These are phyloP conservation scores for Fomes fomentarius DNA, from an alignment of 1,284 basidiomycete species.

Conservation along the genomic window DNA sequence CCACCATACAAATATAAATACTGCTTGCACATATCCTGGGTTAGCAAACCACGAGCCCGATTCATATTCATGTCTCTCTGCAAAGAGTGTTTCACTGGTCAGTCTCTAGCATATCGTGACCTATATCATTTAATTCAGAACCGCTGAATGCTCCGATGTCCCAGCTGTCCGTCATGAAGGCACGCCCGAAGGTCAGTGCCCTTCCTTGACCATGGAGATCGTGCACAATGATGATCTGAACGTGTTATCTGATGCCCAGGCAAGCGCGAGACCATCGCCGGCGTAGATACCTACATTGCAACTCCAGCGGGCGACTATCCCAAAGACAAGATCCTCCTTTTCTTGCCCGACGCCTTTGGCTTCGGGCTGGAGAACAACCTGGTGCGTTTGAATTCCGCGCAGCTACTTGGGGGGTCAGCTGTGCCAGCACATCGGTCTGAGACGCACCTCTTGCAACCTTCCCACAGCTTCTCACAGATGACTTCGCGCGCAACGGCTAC, in stretches of 20 bases:
- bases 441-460: not conserved
- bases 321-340: constrained; percentile 56
- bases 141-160: not conserved
- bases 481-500: constrained; percentile 75
- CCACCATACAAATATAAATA: too few relatives aligned
- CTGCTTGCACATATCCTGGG: too few relatives aligned
- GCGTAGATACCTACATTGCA: constrained; percentile 52
- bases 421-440: not conserved
- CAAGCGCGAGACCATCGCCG: constrained; percentile 45
- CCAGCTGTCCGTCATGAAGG: constrained; percentile 38
- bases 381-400: constrained; percentile 23
- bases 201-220: not conserved
- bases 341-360: constrained; percentile 56
- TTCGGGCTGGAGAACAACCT: constrained; percentile 47
- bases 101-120: not conserved
- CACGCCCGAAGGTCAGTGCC: constrained; percentile 30
- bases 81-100: constrained; percentile 26
- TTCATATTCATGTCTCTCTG: constrained; percentile 32
- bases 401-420: not conserved
- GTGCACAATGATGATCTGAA: not conserved
- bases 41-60: too few relatives aligned
- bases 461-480: constrained; percentile 64
- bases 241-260: constrained; percentile 24
- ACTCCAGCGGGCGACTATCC: constrained; percentile 47
- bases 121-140: too few relatives aligned